phyloP scores from a whole-genome alignment of 345 rosid genomes.

The Rhodamnia rubescens region DNA sequence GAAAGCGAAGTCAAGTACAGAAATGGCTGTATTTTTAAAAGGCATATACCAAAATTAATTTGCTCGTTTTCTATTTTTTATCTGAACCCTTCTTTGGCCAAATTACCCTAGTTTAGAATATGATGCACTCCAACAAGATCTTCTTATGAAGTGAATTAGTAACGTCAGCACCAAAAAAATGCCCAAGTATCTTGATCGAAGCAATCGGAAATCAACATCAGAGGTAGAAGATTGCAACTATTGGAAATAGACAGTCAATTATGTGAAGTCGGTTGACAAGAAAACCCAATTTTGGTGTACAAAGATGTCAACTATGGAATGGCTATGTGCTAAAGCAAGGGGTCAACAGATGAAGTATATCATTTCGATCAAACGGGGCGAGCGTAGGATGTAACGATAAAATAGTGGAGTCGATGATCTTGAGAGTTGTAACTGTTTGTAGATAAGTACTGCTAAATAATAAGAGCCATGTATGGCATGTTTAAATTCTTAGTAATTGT shows the following conservation, averaged over 20 bases:
- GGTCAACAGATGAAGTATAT: neutral
- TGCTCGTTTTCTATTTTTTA: too few relatives aligned
- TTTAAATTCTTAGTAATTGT: neutral
- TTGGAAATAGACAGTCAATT: too few relatives aligned
- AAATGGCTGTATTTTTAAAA: too few relatives aligned
- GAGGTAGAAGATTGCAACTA: too few relatives aligned
- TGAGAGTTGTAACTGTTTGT: neutral
- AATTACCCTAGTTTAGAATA: neutral
- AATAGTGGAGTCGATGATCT: neutral
- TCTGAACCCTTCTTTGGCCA: too few relatives aligned
- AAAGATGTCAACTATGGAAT: too few relatives aligned
- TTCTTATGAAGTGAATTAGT: neutral
- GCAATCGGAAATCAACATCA: too few relatives aligned
- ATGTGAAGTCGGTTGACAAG: too few relatives aligned
- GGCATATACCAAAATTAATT: too few relatives aligned
- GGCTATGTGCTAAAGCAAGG: neutral
- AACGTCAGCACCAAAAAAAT: neutral
- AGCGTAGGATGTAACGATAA: too few relatives aligned
- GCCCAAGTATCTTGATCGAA: too few relatives aligned
- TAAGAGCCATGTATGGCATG: neutral
- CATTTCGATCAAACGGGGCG: neutral
- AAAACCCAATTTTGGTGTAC: too few relatives aligned
- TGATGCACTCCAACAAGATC: neutral
- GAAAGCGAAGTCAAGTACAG: neutral
- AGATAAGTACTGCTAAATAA: neutral